Evolutionary conservation across 2,329 filamentous ascomycete genomes (phyloP), one percentile per base, ranked within the genome.

Genomic region (Penicillium sp.): DNA sequence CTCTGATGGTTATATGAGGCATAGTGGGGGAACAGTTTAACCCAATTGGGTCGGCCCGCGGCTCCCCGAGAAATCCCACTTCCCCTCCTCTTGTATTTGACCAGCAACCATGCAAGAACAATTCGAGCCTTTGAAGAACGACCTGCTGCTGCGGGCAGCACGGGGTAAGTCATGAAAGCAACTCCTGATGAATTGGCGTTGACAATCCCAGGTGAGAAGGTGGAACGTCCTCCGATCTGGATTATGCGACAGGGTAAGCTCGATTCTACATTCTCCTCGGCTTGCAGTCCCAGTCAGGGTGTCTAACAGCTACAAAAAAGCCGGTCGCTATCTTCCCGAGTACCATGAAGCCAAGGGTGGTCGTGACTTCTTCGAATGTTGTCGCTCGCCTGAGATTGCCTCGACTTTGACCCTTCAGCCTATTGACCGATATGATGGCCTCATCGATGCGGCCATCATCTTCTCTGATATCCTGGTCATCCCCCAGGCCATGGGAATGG

Each of bases 391-490:
- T 51, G 91, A 97, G 73, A 86, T 97, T 59, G 90, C 94, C 46
- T 96, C 91, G 29, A 95, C 89, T 36, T 79, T 99, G 64, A 99
- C 94, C 6, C 83, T 99, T 26, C 94, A 99, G 74, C 94, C 94
- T 48, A 86, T 99, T 66, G 91, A 96, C 65, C 90, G 94, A 48
- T 99, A 86, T 70, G 86, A 82, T 39, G 92, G 91, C 41, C 86
- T 99, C 56, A 85, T 99, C 64, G 94, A 99, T 73, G 93, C 91
- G 26, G 92, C 94, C 54, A 99, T 99, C 67, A 99, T 99, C 73
- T 99, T 99, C 81, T 96, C 90, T 51, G 94, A 99, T 71, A 99
- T 99, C 61, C 84, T 99, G 34, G 94, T 99, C 42, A 92, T 99
- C 58, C 94, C 94, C 0, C 94, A 99, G 76, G 94, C 94, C 29